Percentiles rank a stretch among this genome's conserved stretches.
phyloP scores from a whole-genome alignment of 257 asterid genomes.

The Capsicum pubescens region DNA sequence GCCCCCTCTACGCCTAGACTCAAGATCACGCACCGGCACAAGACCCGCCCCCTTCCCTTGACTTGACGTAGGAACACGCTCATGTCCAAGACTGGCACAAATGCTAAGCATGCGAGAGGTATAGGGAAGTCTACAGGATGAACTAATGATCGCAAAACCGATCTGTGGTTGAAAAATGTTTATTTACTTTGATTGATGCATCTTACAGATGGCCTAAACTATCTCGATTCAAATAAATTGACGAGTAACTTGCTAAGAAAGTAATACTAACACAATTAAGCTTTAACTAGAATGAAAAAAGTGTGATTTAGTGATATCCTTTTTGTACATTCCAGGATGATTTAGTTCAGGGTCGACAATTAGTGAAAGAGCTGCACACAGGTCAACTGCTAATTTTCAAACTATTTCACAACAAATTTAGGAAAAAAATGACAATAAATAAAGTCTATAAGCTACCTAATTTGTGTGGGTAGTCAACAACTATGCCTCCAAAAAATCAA shows the following conservation, averaged over 20 bases:
- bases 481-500: conserved; percentile 94
- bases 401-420: neutral
- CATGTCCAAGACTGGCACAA: no score
- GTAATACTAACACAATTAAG: neutral
- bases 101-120: neutral
- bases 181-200: neutral
- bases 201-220: neutral
- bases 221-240: neutral
- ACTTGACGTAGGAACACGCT: no score
- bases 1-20: no score
- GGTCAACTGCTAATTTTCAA: conserved; percentile 1
- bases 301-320: neutral
- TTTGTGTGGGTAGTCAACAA: conserved; percentile 96
- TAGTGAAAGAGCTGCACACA: neutral
- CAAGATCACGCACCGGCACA: no score
- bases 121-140: neutral
- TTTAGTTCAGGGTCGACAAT: neutral
- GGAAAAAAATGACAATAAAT: neutral
- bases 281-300: neutral
- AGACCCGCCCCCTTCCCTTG: no score
- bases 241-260: neutral
- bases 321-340: neutral
- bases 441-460: conserved; percentile 33
- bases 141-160: neutral
- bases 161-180: neutral